A percentile compares a stretch with the other conserved stretches of the same genome.
These are phyloP conservation scores for Paragyromitra xinjiangensis DNA, from an alignment of 495 filamentous ascomycete species.

Conservation along the genomic window DNA sequence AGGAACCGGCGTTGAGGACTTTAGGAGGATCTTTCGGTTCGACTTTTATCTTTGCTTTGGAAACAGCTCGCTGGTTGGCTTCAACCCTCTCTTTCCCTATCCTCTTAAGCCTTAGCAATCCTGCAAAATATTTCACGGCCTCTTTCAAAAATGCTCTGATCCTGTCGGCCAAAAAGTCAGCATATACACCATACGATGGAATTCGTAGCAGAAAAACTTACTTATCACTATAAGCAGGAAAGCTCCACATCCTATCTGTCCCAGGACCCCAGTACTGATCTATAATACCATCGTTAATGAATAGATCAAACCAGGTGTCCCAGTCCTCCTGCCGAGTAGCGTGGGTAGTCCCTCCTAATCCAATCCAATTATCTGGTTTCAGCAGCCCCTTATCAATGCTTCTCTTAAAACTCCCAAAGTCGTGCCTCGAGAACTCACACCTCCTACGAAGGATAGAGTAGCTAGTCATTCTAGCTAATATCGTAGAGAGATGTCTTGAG, in stretches of 20 bases:
- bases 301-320: not conserved
- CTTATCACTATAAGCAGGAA: not conserved
- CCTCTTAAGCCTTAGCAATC: not conserved
- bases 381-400: not conserved
- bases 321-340: not conserved
- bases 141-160: not conserved
- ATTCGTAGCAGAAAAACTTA: not conserved
- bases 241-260: not conserved
- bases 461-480: not conserved
- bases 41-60: not conserved
- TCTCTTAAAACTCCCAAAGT: not conserved
- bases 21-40: not conserved
- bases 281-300: not conserved
- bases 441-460: not conserved
- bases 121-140: not conserved
- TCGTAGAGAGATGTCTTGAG: not conserved
- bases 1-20: not conserved
- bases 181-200: not conserved
- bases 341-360: not conserved
- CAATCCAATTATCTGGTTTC: not conserved
- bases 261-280: conserved; percentile 8
- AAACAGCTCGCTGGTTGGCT: not conserved
- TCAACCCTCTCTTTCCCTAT: not conserved
- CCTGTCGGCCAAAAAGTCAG: not conserved
- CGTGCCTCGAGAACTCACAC: not conserved